Evolutionary conservation across 345 rosid species (phyloP).

Genomic region (Rhodamnia rubescens): DNA sequence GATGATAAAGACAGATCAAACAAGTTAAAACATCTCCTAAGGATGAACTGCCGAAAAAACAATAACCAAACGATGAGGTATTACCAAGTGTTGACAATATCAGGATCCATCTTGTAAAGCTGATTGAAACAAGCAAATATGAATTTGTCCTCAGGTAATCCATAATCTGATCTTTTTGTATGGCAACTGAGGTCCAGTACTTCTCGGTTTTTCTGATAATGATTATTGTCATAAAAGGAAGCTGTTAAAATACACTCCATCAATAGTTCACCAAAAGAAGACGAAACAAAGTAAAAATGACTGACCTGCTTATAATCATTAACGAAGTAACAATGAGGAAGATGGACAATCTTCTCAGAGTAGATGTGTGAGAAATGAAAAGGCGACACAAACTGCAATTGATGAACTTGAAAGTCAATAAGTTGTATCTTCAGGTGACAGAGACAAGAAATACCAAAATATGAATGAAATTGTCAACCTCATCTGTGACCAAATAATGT

Average conservation of each 20-base stretch:
- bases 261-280: neutral
- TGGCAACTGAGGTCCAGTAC: conserved; percentile 72
- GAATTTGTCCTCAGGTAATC: conserved; percentile 92
- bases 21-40: neutral
- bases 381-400: conserved; percentile 86
- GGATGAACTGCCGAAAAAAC: neutral
- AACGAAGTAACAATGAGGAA: conserved; percentile 97
- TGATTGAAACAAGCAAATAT: conserved; percentile 99
- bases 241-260: neutral
- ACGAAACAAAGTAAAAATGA: neutral
- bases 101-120: conserved; percentile 99
- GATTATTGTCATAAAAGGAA: neutral
- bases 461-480: conserved; percentile 30
- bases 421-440: neutral
- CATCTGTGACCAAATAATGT: conserved; percentile 94
- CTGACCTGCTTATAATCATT: conserved; percentile 96
- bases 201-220: conserved; percentile 75
- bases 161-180: conserved; percentile 77
- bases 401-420: conserved; percentile 3
- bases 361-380: conserved; percentile 58
- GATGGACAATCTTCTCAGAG: conserved; percentile 94
- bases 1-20: neutral
- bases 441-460: neutral
- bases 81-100: conserved; percentile 84
- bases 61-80: neutral